Evolutionary conservation across 805 yeast genomes (phyloP).

Genomic region (Saturnispora halmiae): DNA sequence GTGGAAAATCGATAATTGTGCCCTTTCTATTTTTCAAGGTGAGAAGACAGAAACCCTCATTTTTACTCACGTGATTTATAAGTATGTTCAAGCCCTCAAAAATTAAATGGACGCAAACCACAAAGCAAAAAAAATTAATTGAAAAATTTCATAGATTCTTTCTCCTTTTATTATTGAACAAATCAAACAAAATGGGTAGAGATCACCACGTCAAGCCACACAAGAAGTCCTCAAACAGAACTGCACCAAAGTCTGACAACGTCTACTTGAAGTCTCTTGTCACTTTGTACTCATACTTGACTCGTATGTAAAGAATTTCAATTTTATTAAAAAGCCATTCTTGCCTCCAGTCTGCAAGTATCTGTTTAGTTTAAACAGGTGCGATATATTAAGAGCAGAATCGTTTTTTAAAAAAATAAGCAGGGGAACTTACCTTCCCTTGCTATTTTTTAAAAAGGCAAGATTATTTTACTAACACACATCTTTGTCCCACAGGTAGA

Average conservation of each 20-base stretch:
- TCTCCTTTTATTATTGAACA: neutral
- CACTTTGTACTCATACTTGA: slow-evolving; percentile 97
- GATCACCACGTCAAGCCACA: slow-evolving; percentile 97
- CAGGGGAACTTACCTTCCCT: neutral
- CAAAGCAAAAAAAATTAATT: too few relatives aligned
- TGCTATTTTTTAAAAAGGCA: slow-evolving; percentile 5
- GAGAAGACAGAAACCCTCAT: neutral
- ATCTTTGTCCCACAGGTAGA: slow-evolving; percentile 56
- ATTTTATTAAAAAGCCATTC: slow-evolving; percentile 14
- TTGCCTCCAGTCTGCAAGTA: slow-evolving; percentile 14
- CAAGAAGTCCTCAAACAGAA: slow-evolving; percentile 91
- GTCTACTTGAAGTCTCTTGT: slow-evolving; percentile 97
- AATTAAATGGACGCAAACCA: neutral
- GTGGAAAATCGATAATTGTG: too few relatives aligned
- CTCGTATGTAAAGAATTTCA: slow-evolving; percentile 69
- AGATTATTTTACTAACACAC: slow-evolving; percentile 15
- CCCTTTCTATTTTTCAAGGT: neutral
- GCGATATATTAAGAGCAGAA: slow-evolving; percentile 39
- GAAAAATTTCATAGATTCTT: neutral
- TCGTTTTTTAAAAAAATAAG: slow-evolving; percentile 12
- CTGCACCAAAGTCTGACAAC: slow-evolving; percentile 99
- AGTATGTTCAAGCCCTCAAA: neutral
- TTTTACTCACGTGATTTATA: neutral
- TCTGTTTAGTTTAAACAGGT: neutral
- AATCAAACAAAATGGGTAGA: slow-evolving; percentile 68